Percentiles rank a stretch among this genome's conserved stretches.
These are phyloP conservation scores for Botrytis fabae DNA, from an alignment of 2,329 filamentous ascomycete species.

Conservation along the genomic window DNA sequence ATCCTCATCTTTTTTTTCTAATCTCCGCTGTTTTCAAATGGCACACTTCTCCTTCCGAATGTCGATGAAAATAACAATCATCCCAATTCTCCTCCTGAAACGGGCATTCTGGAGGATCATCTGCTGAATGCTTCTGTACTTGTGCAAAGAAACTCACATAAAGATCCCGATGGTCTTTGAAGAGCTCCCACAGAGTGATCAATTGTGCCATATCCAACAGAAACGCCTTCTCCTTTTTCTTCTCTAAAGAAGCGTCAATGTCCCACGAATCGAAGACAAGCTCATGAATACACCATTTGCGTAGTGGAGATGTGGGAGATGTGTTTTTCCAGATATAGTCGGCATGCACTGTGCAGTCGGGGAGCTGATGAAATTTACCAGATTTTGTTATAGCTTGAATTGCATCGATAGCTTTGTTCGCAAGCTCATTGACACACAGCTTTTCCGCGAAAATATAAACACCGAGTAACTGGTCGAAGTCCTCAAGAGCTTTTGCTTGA, in stretches of 20 bases:
- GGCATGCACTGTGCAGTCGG: not conserved
- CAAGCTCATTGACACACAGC: not conserved
- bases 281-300: not conserved
- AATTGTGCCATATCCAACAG: not conserved
- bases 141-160: not conserved
- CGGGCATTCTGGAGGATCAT: not conserved
- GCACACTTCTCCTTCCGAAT: not conserved
- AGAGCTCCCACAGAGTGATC: not conserved
- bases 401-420: slow-evolving; percentile 8
- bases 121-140: not conserved
- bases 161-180: not conserved
- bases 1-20: not conserved
- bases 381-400: not conserved
- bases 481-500: not conserved
- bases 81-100: not conserved
- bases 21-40: not conserved
- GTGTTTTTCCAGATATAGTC: not conserved
- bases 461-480: not conserved
- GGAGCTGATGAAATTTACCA: too few relatives aligned
- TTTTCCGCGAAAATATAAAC: slow-evolving; percentile 22
- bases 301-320: not conserved
- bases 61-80: not conserved
- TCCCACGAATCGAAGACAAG: not conserved
- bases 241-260: not conserved
- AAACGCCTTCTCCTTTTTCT: not conserved